A percentile compares a stretch with the other conserved stretches of the same genome.
These are phyloP conservation scores for Aaosphaeria pasadenensis DNA, from an alignment of 2,329 filamentous ascomycete species.

Conservation along the genomic window DNA sequence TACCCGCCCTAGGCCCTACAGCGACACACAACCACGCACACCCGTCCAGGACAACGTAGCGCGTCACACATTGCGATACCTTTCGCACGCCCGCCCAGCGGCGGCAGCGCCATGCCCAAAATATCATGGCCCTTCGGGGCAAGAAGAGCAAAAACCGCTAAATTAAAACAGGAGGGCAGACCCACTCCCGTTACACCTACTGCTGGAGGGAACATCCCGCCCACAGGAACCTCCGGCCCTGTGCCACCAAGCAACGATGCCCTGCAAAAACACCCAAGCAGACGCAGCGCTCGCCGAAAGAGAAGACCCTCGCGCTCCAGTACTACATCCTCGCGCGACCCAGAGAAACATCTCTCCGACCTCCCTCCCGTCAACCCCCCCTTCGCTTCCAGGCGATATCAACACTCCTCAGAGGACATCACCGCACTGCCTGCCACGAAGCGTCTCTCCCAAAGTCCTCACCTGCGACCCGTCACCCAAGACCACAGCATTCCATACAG, in stretches of 20 bases:
- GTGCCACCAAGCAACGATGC: slow-evolving; percentile 21
- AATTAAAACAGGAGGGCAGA: slow-evolving; percentile 34
- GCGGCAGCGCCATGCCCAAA: slow-evolving; percentile 55
- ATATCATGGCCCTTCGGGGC: slow-evolving; percentile 71
- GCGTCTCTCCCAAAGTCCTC: slow-evolving; percentile 45
- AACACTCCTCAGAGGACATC: slow-evolving; percentile 42
- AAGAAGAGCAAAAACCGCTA: slow-evolving; percentile 66
- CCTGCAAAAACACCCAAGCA: slow-evolving; percentile 20
- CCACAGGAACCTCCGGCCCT: slow-evolving; percentile 22
- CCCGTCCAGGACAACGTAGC: too few relatives aligned
- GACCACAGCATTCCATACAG: slow-evolving; percentile 44
- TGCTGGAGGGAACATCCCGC: slow-evolving; percentile 40
- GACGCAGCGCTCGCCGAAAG: slow-evolving; percentile 27
- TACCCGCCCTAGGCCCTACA: too few relatives aligned
- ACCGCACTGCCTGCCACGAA: slow-evolving; percentile 45
- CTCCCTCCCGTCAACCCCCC: slow-evolving; percentile 10
- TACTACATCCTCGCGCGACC: slow-evolving; percentile 27
- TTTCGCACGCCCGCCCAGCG: slow-evolving; percentile 3
- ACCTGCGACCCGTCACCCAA: slow-evolving; percentile 45
- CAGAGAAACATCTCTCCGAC: slow-evolving; percentile 23
- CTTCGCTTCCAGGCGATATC: slow-evolving; percentile 12
- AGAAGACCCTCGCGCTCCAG: slow-evolving; percentile 29
- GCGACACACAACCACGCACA: too few relatives aligned
- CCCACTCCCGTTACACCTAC: slow-evolving; percentile 45
- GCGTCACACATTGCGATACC: too few relatives aligned